Evolutionary conservation across 371 early-diverging fungal species (phyloP).

Genomic region (Mucor mucedo): DNA sequence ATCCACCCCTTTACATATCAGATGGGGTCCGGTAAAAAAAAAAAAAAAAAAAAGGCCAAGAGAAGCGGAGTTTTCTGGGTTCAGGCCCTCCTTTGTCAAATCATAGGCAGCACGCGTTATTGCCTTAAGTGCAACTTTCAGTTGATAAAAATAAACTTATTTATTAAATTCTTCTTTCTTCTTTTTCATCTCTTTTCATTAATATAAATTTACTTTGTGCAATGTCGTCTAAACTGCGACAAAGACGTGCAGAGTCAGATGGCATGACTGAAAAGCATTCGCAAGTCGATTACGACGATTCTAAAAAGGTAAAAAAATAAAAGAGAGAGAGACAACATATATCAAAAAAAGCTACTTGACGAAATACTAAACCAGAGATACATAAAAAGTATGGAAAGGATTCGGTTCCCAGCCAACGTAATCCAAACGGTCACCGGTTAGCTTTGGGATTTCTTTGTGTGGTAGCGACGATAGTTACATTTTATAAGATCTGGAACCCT

Average conservation of each 20-base stretch:
- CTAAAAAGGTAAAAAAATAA: constrained; percentile 23
- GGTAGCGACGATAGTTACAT: constrained; percentile 13
- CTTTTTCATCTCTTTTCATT: not conserved
- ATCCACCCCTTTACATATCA: not conserved
- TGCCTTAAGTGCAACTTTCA: not conserved
- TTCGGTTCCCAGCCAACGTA: constrained; percentile 10
- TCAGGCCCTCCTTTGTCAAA: too few relatives aligned
- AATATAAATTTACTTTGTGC: not conserved
- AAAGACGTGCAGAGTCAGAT: constrained; percentile 28
- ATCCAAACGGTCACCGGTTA: constrained; percentile 3
- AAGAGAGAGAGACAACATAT: not conserved
- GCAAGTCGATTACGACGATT: constrained; percentile 28
- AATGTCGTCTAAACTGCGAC: constrained; percentile 26
- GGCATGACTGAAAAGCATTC: constrained; percentile 12
- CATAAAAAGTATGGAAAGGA: constrained; percentile 13
- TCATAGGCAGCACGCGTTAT: not conserved
- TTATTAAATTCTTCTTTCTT: not conserved
- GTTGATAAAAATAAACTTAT: not conserved
- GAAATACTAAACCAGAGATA: not conserved
- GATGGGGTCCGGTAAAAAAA: not conserved
- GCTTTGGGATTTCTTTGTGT: not conserved
- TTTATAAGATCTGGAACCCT: constrained; percentile 25
- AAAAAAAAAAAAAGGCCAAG: not conserved
- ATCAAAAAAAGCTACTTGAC: not conserved
- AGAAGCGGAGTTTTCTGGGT: too few relatives aligned